A percentile compares a stretch with the other conserved stretches of the same genome.
These are phyloP conservation scores for Populus hybrid DNA, from an alignment of 441 rosid species.

Conservation along the genomic window DNA sequence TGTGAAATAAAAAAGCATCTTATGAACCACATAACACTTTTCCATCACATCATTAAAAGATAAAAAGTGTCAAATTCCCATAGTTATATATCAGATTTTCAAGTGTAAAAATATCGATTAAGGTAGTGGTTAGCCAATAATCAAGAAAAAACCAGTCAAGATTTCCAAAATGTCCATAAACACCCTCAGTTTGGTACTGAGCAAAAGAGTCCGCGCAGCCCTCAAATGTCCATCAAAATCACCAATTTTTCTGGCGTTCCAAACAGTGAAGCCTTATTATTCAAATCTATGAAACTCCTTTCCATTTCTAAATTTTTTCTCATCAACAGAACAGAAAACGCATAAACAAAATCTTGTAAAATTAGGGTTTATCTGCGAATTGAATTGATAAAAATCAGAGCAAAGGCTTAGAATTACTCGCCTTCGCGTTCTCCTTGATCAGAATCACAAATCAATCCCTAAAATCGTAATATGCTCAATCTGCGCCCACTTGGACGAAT, in stretches of 20 bases:
- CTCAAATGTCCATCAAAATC: neutral
- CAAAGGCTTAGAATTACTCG: neutral
- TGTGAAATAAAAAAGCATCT: neutral
- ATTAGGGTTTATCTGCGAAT: constrained; percentile 2
- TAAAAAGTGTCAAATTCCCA: neutral
- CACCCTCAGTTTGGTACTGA: neutral
- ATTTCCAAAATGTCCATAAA: neutral
- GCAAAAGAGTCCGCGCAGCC: neutral
- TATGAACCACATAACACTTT: neutral
- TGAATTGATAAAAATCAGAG: neutral
- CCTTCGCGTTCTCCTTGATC: neutral
- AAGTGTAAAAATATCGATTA: neutral
- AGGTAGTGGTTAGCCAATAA: neutral
- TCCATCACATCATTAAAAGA: neutral
- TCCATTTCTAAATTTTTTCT: neutral
- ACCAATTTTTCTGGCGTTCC: neutral
- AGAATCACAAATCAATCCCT: neutral
- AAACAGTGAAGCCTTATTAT: neutral
- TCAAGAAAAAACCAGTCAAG: neutral
- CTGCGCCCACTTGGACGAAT: neutral
- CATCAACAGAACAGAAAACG: neutral
- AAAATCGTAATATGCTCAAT: neutral
- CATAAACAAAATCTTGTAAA: neutral
- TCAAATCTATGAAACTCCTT: neutral
- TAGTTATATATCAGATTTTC: neutral